Base-by-base conservation (phyloP, 2,329 filamentous ascomycete genomes). In the Aspergillus fumigatiaffinis region DNA sequence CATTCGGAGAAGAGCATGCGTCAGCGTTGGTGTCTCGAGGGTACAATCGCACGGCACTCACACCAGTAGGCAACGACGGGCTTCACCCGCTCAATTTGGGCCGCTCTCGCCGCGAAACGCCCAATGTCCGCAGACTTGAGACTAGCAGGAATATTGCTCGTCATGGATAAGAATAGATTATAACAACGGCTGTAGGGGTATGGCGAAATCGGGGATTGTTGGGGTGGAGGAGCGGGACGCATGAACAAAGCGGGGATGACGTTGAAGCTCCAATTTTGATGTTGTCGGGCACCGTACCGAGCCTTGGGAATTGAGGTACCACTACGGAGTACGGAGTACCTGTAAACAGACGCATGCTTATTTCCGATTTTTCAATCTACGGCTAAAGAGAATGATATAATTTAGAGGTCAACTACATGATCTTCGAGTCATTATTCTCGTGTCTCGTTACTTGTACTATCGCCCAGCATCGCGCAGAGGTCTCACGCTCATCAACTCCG, bases 11-110 rank as follows among this genome's bases (percentile, higher is more conserved):
- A 35, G 7, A 28, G 8, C 3, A 29, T n/a, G 29, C 25, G 66
- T 62, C 64, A 64, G 58, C 54, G 71, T 23, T 66, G 10, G 21
- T 25, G 50, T 35, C 25, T 17, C 48, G 14, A n/a, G 35, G 23
- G 26, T 12, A 52, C 26, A 32, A 38, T 52, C 21, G 12, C 48
- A 38, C 38, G 35, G 29, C 44, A 83, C 88, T 70, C 83, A 96
- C 93, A 94, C 92, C 93, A 97, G 75, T 97, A 99, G 61, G 92
- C 84, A 65, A 97, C 84, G 58, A 94, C 90, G 8, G 94, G 94
- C 75, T 93, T 94, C 69, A 87, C 85, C 58, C 83, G 83, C 72
- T 93, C 89, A 51, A 99, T 84, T 78, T 99, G 93, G 38, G 85
- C 84, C 35, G 91, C 93, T 68, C 93, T 87, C 54, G 87, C 83